Base-by-base conservation (phyloP, 2,329 filamentous ascomycete species). In the Ophiocordyceps camponoti-rufipedis region DNA sequence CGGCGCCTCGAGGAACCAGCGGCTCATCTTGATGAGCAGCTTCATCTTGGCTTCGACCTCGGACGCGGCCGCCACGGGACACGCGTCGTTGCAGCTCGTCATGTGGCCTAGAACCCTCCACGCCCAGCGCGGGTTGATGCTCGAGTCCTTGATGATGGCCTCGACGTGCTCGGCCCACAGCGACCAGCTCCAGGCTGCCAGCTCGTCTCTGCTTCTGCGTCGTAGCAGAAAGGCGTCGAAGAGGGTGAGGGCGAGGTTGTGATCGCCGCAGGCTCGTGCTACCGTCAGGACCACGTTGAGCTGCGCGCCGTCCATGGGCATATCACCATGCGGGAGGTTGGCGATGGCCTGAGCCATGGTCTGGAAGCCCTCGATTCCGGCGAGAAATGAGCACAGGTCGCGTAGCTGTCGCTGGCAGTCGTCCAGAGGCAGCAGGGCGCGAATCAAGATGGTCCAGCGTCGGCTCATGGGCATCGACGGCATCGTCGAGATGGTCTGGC, bases 141-240 rank as follows among this genome's bases (percentile, higher is more conserved):
- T 43, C 4, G 54, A 47, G 44, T 65, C 60, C 35, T 54, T 54
- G 48, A 64, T 55, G 48, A 66, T 58, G 28, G 46, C 43, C 38
- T 62, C 52, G 4, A 56, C 41, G 45, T 63, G 56, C 4, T 51
- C 52, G 16, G 46, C 47, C 63, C 63, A 66, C 12, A 52, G 44
- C 13, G 52, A 52, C 60, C 62, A 65, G 14, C 53, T 44, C 56
- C 61, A 61, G 4, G 44, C 8, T 1, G 44, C 45, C 11, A 52
- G 43, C 28, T 47, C 35, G 23, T 33, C 45, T 6, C 38, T 42
- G 12, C 38, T n/a, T 9, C 33, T 32, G 0, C 42, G 42, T 12
- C 50, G 49, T 14, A 38, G 19, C 16, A 48, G 44, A n/a, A 50
- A 42, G 2, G 45, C 43, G 28, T 52, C 45, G 47, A 57, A 54